Percentiles rank a stretch among this genome's conserved stretches.
phyloP scores from a whole-genome alignment of 1,284 basidiomycete genomes.

The Tilletia setariae region DNA sequence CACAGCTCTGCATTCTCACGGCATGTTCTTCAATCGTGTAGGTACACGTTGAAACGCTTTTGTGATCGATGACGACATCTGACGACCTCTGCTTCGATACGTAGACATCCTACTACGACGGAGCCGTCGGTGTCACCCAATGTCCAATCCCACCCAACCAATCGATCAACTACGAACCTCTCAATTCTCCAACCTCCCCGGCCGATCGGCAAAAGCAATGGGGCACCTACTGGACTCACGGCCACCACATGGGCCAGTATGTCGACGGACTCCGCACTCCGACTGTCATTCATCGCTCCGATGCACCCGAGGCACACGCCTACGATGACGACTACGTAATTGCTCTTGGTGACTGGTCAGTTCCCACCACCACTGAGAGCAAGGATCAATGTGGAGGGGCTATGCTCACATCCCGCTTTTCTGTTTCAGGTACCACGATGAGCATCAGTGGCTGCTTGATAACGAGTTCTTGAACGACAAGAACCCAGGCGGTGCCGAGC shows the following conservation, averaged over 20 bases:
- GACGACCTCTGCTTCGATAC: not conserved
- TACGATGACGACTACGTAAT: conserved; percentile 93
- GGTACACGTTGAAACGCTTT: too few species aligned
- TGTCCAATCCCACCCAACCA: conserved; percentile 79
- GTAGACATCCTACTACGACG: conserved; percentile 72
- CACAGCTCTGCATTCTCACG: conserved; percentile 58
- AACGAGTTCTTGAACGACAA: conserved; percentile 66
- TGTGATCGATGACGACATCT: not conserved
- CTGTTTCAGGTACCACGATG: conserved; percentile 36
- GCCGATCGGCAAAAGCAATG: conserved; percentile 30
- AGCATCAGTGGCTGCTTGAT: conserved; percentile 39
- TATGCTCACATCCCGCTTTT: too few species aligned
- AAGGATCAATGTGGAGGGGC: too few species aligned
- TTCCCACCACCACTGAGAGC: too few species aligned
- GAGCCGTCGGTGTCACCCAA: conserved; percentile 75
- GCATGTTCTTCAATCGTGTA: conserved; percentile 77
- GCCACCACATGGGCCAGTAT: conserved; percentile 42
- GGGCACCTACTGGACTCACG: conserved; percentile 69
- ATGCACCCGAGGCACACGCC: conserved; percentile 55
- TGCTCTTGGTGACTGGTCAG: conserved; percentile 71
- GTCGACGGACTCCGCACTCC: conserved; percentile 73
- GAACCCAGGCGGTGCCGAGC: conserved; percentile 53
- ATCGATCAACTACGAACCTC: conserved; percentile 74
- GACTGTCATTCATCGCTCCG: conserved; percentile 66
- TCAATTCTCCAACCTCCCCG: conserved; percentile 54